These are phyloP conservation scores for Spiromastix sp. DNA, from an alignment of 2,329 filamentous ascomycete genomes.

Conservation along the genomic window DNA sequence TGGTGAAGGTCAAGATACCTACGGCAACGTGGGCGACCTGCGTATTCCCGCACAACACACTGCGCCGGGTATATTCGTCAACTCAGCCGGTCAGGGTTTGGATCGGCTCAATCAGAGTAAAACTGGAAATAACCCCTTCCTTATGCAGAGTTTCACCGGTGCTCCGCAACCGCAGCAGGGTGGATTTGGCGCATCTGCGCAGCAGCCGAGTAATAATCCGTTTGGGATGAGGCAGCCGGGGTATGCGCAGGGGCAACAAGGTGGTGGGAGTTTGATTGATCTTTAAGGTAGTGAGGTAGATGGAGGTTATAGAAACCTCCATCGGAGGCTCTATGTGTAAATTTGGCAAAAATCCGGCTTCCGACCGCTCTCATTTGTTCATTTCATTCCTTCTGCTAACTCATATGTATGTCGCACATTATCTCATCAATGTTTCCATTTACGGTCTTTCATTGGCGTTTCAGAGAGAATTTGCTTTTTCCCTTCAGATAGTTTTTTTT, in stretches of 20 bases:
- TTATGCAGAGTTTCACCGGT: constrained; percentile 73
- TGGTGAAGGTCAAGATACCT: constrained; percentile 93
- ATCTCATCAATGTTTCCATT: too few relatives aligned
- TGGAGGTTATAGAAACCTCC: neutral
- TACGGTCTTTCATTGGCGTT: neutral
- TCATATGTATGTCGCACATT: too few relatives aligned
- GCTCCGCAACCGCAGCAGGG: constrained; percentile 25
- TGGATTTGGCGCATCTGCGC: constrained; percentile 24
- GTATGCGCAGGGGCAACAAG: constrained; percentile 34
- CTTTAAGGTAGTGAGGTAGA: constrained; percentile 29
- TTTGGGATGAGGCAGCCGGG: constrained; percentile 40
- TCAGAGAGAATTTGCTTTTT: neutral
- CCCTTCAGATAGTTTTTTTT: neutral
- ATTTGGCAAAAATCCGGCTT: too few relatives aligned
- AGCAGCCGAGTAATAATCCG: constrained; percentile 42
- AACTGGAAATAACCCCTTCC: constrained; percentile 82
- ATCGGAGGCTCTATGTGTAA: too few relatives aligned
- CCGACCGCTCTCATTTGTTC: too few relatives aligned
- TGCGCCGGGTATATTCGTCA: constrained; percentile 90
- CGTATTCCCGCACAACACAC: constrained; percentile 96
- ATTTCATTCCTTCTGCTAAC: neutral
- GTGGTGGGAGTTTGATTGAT: constrained; percentile 52
- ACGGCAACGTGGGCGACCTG: constrained; percentile 91
- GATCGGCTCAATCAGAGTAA: constrained; percentile 56
- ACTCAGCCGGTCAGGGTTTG: constrained; percentile 78